A percentile compares a stretch with the other conserved stretches of the same genome.
Conservation (phyloP, 768 basidiomycete genomes). For the Suillus weaverae region DNA sequence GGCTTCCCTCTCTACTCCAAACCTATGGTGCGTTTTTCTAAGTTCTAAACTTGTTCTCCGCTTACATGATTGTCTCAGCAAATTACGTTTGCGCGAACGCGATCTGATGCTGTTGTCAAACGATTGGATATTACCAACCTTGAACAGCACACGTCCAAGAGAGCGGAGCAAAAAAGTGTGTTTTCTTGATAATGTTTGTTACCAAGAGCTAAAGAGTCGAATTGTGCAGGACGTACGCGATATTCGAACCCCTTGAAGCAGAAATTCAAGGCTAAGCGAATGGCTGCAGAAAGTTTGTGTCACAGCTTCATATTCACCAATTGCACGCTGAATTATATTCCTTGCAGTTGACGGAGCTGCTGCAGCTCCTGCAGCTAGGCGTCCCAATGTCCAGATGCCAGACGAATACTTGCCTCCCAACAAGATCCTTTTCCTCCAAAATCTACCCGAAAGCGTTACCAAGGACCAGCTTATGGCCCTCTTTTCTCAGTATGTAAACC, state of each 20-base stretch:
- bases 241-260: slow-evolving; percentile 88
- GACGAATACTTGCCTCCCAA: slow-evolving; percentile 99
- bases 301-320: slow-evolving; percentile 5
- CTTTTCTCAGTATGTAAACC: slow-evolving; percentile 78
- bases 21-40: slow-evolving; percentile 71
- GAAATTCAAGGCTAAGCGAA: slow-evolving; percentile 78
- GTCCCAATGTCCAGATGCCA: slow-evolving; percentile 93
- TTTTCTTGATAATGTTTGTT: neutral
- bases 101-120: slow-evolving; percentile 89
- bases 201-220: neutral
- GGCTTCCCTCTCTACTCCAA: slow-evolving; percentile 96
- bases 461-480: slow-evolving; percentile 89
- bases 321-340: slow-evolving; percentile 7
- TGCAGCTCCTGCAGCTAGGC: slow-evolving; percentile 65
- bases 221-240: slow-evolving; percentile 64
- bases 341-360: slow-evolving; percentile 65
- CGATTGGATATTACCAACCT: slow-evolving; percentile 62
- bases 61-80: slow-evolving; percentile 51
- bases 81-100: slow-evolving; percentile 89
- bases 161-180: slow-evolving; percentile 86
- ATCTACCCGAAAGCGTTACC: slow-evolving; percentile 88
- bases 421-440: slow-evolving; percentile 98
- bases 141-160: slow-evolving; percentile 71
- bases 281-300: slow-evolving; percentile 74
- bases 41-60: slow-evolving; percentile 5